A percentile compares a stretch with the other conserved stretches of the same genome.
phyloP scores from a whole-genome alignment of 2,329 filamentous ascomycete species.

The Colletotrichum sidae region DNA sequence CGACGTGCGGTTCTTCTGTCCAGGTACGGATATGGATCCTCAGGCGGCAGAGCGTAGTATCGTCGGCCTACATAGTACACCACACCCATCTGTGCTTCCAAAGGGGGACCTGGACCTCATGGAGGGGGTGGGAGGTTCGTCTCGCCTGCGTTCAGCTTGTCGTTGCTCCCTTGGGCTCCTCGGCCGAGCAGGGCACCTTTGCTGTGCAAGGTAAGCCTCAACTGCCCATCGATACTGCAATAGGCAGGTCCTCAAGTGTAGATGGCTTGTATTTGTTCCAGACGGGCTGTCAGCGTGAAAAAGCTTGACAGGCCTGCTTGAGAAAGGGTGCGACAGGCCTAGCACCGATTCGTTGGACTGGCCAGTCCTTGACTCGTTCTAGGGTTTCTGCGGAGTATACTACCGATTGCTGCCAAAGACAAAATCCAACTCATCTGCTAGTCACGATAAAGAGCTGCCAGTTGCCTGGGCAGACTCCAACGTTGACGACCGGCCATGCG shows the following conservation, averaged over 20 bases:
- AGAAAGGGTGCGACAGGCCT: not conserved
- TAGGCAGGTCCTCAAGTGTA: constrained; percentile 14
- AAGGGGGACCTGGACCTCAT: no score
- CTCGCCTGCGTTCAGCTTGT: constrained; percentile 6
- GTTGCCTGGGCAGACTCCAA: not conserved
- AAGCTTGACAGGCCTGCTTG: constrained; percentile 3
- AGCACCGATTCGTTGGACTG: no score
- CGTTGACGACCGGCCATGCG: not conserved
- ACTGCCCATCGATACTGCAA: constrained; percentile 10
- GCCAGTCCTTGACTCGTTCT: no score
- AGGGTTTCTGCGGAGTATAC: no score
- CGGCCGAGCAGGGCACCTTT: constrained; percentile 14
- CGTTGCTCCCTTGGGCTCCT: not conserved
- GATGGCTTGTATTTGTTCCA: not conserved
- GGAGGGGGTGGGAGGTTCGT: constrained; percentile 3
- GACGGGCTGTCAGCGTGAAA: not conserved
- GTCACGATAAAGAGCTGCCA: not conserved
- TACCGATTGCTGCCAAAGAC: no score
- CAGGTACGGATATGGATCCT: no score
- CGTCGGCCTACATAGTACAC: no score
- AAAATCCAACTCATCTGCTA: no score
- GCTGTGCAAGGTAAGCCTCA: constrained; percentile 20
- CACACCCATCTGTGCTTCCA: no score
- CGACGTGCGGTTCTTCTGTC: no score
- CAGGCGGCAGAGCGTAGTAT: no score